Conservation (phyloP, 2,329 filamentous ascomycete species). For the Talaromyces funiculosus region DNA sequence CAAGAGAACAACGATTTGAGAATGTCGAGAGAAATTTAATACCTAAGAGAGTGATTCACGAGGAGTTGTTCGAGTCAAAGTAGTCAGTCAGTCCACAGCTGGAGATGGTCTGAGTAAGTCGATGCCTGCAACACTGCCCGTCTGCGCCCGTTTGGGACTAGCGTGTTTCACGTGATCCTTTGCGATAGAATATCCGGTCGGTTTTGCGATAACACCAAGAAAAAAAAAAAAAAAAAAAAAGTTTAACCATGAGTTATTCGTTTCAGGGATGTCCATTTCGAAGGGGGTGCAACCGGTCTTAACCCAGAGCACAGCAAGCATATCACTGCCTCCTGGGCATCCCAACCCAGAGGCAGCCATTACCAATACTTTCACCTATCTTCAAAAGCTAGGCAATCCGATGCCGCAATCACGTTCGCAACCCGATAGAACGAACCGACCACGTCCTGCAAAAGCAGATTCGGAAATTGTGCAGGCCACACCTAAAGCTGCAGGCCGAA, state of each 20-base stretch:
- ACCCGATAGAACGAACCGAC: neutral
- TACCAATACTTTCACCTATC: constrained; percentile 9
- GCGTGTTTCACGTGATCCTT: constrained; percentile 6
- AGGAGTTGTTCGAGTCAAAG: neutral
- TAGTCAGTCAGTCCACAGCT: neutral
- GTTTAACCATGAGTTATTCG: neutral
- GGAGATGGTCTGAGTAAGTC: neutral
- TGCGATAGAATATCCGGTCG: constrained; percentile 5
- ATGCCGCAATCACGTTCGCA: constrained; percentile 9
- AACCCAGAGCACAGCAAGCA: constrained; percentile 1
- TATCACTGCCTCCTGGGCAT: neutral
- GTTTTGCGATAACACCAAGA: neutral
- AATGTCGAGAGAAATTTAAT: neutral
- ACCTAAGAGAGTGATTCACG: constrained; percentile 5
- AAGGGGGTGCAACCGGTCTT: constrained; percentile 7
- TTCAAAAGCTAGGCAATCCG: constrained; percentile 7
- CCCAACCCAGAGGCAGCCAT: constrained; percentile 3
- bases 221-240: neutral
- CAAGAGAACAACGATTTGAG: too few species aligned
- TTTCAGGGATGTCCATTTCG: constrained; percentile 7
- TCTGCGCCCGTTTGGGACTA: constrained; percentile 4
- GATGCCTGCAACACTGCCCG: neutral
- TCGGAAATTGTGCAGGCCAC: neutral
- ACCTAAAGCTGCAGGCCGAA: constrained; percentile 1
- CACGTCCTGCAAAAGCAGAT: constrained; percentile 7